Evolutionary conservation across 371 early-diverging fungal species (phyloP).

Genomic region (Gilbertella persicaria): DNA sequence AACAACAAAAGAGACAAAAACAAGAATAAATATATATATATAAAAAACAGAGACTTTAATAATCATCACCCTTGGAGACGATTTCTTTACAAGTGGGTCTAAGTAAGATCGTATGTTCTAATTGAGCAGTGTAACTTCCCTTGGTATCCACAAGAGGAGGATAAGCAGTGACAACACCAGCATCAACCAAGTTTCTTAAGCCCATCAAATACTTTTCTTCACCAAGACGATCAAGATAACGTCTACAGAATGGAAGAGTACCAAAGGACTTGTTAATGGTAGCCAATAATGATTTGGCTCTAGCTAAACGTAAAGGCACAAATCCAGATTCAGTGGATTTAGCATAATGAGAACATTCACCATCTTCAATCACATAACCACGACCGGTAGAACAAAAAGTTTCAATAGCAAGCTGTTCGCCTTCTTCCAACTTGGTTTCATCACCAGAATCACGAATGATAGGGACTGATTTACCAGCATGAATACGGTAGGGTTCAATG

Average conservation of each 20-base stretch:
- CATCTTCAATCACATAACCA: conserved; percentile 92
- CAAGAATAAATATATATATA: neutral
- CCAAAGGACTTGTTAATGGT: conserved; percentile 94
- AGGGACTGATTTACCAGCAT: conserved; percentile 97
- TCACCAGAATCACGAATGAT: conserved; percentile 90
- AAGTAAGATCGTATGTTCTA: conserved; percentile 96
- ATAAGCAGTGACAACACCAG: conserved; percentile 86
- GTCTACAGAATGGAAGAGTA: conserved; percentile 97
- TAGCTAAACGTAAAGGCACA: conserved; percentile 77
- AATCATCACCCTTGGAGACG: conserved; percentile 55
- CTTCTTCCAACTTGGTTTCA: conserved; percentile 96
- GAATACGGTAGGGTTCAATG: conserved; percentile 95
- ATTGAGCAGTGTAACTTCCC: conserved; percentile 97
- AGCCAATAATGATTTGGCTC: conserved; percentile 84
- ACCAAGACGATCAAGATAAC: conserved; percentile 94
- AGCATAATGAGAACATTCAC: conserved; percentile 96
- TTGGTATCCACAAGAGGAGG: conserved; percentile 94
- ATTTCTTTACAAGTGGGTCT: conserved; percentile 91
- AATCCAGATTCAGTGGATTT: conserved; percentile 64
- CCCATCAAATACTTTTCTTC: conserved; percentile 86
- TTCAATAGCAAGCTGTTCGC: conserved; percentile 98
- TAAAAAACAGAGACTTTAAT: conserved; percentile 13
- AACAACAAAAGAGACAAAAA: neutral
- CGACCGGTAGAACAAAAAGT: conserved; percentile 99
- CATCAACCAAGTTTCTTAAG: conserved; percentile 86